phyloP scores from a whole-genome alignment of 768 basidiomycete species.

The Gymnopilus junonius region DNA sequence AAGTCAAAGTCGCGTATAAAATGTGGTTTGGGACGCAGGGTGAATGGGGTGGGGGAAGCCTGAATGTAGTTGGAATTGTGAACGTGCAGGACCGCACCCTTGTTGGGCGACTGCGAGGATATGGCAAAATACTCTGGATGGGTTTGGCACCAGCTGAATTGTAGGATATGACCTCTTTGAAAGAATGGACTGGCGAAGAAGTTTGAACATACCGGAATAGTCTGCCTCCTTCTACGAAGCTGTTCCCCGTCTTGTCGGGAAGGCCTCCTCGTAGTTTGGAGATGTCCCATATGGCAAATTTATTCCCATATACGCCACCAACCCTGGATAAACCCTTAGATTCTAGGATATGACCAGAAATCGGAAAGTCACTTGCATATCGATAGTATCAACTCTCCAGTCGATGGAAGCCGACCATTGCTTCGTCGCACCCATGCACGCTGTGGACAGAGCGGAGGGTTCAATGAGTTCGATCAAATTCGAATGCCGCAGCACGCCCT shows the following conservation, averaged over 20 bases:
- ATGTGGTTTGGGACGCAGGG: slow-evolving; percentile 64
- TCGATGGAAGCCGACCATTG: slow-evolving; percentile 63
- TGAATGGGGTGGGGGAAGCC: slow-evolving; percentile 63
- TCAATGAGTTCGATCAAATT: slow-evolving; percentile 76
- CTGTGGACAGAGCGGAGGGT: slow-evolving; percentile 62
- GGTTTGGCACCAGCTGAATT: slow-evolving; percentile 76
- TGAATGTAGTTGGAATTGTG: slow-evolving; percentile 70
- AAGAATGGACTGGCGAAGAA: neutral
- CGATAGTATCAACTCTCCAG: slow-evolving; percentile 71
- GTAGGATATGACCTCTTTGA: neutral
- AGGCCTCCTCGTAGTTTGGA: slow-evolving; percentile 74
- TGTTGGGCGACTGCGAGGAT: slow-evolving; percentile 58
- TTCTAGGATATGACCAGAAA: slow-evolving; percentile 1
- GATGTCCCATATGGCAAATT: slow-evolving; percentile 79
- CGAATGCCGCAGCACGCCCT: slow-evolving; percentile 61
- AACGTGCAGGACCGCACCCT: slow-evolving; percentile 71
- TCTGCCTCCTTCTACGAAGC: slow-evolving; percentile 69
- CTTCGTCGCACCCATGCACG: slow-evolving; percentile 47
- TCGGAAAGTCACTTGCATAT: slow-evolving; percentile 57
- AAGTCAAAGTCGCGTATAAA: slow-evolving; percentile 80
- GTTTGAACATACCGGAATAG: slow-evolving; percentile 67
- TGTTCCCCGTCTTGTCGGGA: slow-evolving; percentile 62
- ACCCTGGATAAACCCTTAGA: slow-evolving; percentile 50
- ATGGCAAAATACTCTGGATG: slow-evolving; percentile 81
- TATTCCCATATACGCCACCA: slow-evolving; percentile 75